Percentiles rank a stretch among this genome's conserved stretches.
These are phyloP conservation scores for Pseudonectria buxi DNA, from an alignment of 2,329 filamentous ascomycete genomes.

Conservation along the genomic window DNA sequence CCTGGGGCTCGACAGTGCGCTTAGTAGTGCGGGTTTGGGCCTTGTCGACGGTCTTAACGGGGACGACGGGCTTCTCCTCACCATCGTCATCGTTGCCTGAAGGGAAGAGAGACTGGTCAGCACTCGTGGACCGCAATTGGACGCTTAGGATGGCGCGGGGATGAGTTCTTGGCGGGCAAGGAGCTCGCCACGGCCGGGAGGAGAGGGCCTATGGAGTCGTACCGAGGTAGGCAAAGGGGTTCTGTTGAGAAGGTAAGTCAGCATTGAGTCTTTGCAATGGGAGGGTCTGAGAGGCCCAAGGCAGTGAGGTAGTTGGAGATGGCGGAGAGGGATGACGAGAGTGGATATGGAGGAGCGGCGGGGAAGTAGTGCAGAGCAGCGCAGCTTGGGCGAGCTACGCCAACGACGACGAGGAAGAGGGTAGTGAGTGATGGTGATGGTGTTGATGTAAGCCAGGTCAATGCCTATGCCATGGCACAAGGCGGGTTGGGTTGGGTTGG, in stretches of 20 bases:
- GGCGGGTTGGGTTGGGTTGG: no score
- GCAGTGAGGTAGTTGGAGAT: slow-evolving; percentile 1
- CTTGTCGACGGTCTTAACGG: slow-evolving; percentile 87
- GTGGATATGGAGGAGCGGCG: background rate
- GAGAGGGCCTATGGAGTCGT: slow-evolving; percentile 34
- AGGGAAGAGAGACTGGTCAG: slow-evolving; percentile 13
- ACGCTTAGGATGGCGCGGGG: slow-evolving; percentile 8
- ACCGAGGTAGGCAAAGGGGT: slow-evolving; percentile 98
- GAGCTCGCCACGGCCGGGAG: slow-evolving; percentile 8
- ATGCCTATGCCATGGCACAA: no score
- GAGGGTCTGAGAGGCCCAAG: background rate
- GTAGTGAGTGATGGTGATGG: no score
- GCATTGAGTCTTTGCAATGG: slow-evolving; percentile 5
- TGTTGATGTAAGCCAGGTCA: no score
- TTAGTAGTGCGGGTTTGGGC: slow-evolving; percentile 66
- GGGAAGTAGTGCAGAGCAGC: no score
- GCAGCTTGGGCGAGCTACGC: no score
- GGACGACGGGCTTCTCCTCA: slow-evolving; percentile 68
- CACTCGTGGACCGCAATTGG: slow-evolving; percentile 12
- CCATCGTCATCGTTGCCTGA: slow-evolving; percentile 55
- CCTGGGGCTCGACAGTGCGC: slow-evolving; percentile 76
- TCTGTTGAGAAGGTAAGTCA: slow-evolving; percentile 46
- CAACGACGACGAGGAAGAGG: no score
- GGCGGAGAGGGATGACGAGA: slow-evolving; percentile 2
- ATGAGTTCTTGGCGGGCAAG: slow-evolving; percentile 12